Conservation (phyloP, 805 yeast species). For the Saturnispora ahearnii region DNA sequence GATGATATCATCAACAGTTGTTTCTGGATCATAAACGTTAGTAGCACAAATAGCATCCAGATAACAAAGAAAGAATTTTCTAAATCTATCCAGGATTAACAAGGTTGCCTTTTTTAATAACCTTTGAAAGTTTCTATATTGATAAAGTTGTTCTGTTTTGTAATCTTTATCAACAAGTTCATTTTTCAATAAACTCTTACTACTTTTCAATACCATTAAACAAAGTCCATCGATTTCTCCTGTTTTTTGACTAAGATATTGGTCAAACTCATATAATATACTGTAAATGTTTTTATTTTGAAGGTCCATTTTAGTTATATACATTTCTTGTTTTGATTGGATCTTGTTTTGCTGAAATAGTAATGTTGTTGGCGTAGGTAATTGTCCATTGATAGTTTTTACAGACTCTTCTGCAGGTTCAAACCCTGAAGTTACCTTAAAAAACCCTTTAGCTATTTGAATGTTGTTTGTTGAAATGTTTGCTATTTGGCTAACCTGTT, state of each 20-base stretch:
- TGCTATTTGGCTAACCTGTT: conserved; percentile 13
- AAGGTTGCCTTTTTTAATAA: conserved; percentile 2
- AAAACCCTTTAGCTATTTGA: conserved; percentile 11
- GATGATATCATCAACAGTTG: neutral
- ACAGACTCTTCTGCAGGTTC: neutral
- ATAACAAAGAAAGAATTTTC: neutral
- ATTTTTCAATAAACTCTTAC: conserved; percentile 2
- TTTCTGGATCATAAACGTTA: neutral
- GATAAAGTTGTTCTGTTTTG: conserved; percentile 2
- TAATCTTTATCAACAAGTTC: neutral
- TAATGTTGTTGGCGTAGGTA: conserved; percentile 18
- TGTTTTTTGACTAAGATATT: conserved; percentile 9
- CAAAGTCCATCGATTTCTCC: conserved; percentile 7
- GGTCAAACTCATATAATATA: conserved; percentile 15
- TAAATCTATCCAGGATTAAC: neutral
- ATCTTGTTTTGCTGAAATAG: conserved; percentile 20
- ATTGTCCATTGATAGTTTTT: neutral
- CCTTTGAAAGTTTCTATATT: conserved; percentile 1
- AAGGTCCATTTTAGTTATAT: conserved; percentile 13
- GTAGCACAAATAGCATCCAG: neutral
- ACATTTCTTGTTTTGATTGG: conserved; percentile 20
- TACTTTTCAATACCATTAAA: conserved; percentile 1
- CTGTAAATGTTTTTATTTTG: conserved; percentile 15
- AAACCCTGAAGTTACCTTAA: conserved; percentile 2
- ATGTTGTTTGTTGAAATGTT: conserved; percentile 9